Conservation (phyloP, 2,329 filamentous ascomycete species). For the Chrysoporthe deuterocubensis region DNA sequence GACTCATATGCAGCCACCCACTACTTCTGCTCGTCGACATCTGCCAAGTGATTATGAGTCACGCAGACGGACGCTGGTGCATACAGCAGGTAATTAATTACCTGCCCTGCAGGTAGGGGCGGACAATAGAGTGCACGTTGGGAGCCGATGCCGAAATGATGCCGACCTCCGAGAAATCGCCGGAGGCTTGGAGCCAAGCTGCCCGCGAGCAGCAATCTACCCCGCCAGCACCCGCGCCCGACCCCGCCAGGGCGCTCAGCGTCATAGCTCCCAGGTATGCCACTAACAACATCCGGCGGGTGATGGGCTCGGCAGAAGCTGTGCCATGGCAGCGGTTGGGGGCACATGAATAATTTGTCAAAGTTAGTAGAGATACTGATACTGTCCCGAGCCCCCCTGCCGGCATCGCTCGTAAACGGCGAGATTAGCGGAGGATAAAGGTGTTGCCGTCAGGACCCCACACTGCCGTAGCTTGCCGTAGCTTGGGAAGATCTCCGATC, state of each 20-base stretch:
- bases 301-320: too few species aligned
- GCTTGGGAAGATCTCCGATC: constrained; percentile 1
- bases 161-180: constrained; percentile 10
- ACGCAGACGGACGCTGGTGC: too few species aligned
- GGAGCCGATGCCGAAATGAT: neutral
- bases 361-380: neutral
- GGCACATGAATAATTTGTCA: too few species aligned
- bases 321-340: too few species aligned
- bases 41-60: too few species aligned
- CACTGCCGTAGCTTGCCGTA: neutral
- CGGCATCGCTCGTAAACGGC: neutral
- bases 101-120: too few species aligned
- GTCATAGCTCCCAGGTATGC: neutral
- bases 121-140: too few species aligned
- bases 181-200: neutral
- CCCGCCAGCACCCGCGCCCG: constrained; percentile 16
- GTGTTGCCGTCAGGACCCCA: neutral
- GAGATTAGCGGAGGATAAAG: constrained; percentile 11
- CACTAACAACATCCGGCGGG: neutral
- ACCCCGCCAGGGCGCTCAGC: constrained; percentile 14
- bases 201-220: neutral
- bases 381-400: neutral
- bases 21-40: too few species aligned
- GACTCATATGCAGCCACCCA: too few species aligned
- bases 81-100: too few species aligned